These are phyloP conservation scores for Cladophialophora bantiana DNA, from an alignment of 2,329 filamentous ascomycete species.

Conservation along the genomic window DNA sequence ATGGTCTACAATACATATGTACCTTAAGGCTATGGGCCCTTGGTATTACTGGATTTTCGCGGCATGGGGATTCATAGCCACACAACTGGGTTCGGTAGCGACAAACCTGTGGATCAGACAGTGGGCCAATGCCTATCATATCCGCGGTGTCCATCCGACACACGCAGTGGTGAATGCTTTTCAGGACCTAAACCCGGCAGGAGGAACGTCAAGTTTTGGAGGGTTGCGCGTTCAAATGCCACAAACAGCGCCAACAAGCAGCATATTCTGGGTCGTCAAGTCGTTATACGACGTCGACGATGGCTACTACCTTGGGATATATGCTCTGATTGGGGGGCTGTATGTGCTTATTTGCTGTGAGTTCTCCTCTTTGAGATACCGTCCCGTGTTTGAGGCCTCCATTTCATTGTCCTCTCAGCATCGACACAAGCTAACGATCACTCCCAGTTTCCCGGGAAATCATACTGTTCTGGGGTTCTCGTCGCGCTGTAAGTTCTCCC, in stretches of 20 bases:
- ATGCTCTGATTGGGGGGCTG: slow-evolving; percentile 77
- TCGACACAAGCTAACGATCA: background rate
- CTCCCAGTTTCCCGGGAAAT: slow-evolving; percentile 72
- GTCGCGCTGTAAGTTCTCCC: slow-evolving; percentile 69
- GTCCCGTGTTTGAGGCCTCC: background rate
- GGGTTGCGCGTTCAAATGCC: slow-evolving; percentile 27
- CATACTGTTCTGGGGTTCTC: slow-evolving; percentile 89
- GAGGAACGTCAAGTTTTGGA: slow-evolving; percentile 23
- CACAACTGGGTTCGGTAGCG: slow-evolving; percentile 84
- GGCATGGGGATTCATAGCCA: slow-evolving; percentile 74
- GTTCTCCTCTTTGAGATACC: background rate
- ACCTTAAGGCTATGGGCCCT: slow-evolving; percentile 88
- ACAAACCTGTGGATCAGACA: slow-evolving; percentile 94
- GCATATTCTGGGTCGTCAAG: slow-evolving; percentile 33
- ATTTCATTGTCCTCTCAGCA: background rate
- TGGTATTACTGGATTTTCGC: slow-evolving; percentile 94
- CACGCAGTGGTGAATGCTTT: slow-evolving; percentile 32
- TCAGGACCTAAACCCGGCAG: slow-evolving; percentile 4
- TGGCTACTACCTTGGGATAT: slow-evolving; percentile 81
- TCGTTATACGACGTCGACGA: slow-evolving; percentile 69
- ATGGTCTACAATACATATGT: slow-evolving; percentile 82
- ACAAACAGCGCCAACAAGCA: slow-evolving; percentile 16
- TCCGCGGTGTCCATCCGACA: slow-evolving; percentile 37
- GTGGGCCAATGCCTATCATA: slow-evolving; percentile 89
- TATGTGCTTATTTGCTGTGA: slow-evolving; percentile 76